These are phyloP conservation scores for Ogataea salicorniae DNA, from an alignment of 805 yeast genomes.

Conservation along the genomic window DNA sequence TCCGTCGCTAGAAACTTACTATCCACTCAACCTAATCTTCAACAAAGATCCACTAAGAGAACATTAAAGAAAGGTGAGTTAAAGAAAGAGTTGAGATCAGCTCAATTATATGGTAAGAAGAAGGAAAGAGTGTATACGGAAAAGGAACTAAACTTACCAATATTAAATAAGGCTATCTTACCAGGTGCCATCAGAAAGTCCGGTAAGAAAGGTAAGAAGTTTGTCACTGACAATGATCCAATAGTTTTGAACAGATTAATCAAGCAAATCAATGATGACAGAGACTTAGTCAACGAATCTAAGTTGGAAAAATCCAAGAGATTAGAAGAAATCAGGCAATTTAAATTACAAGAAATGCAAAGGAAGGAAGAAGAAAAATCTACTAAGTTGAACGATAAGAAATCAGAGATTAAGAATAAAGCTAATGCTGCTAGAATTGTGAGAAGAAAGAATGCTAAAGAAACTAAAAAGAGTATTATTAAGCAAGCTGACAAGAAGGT, in stretches of 20 bases:
- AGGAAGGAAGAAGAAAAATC: slow-evolving; percentile 69
- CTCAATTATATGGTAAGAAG: slow-evolving; percentile 64
- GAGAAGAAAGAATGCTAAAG: slow-evolving; percentile 54
- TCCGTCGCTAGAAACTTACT: slow-evolving; percentile 65
- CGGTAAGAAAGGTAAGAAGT: slow-evolving; percentile 86
- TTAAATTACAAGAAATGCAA: slow-evolving; percentile 83
- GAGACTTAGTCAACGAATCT: slow-evolving; percentile 76
- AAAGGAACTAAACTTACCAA: slow-evolving; percentile 74
- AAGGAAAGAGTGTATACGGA: slow-evolving; percentile 59
- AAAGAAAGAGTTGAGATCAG: slow-evolving; percentile 61
- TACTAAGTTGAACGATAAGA: slow-evolving; percentile 68
- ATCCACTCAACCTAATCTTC: slow-evolving; percentile 51
- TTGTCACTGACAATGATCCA: slow-evolving; percentile 65
- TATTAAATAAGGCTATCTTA: slow-evolving; percentile 71
- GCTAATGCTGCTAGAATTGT: slow-evolving; percentile 63
- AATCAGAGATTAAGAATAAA: slow-evolving; percentile 67
- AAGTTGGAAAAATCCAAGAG: slow-evolving; percentile 86
- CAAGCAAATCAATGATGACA: slow-evolving; percentile 74
- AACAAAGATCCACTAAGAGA: slow-evolving; percentile 51
- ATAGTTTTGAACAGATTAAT: slow-evolving; percentile 63
- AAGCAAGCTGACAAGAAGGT: slow-evolving; percentile 19
- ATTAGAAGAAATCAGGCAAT: slow-evolving; percentile 83
- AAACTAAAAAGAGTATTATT: slow-evolving; percentile 23
- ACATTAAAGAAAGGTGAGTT: slow-evolving; percentile 47
- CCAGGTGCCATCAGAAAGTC: slow-evolving; percentile 74